phyloP scores from a whole-genome alignment of 192 early-diverging fungal species.

The Backusella westeae region DNA sequence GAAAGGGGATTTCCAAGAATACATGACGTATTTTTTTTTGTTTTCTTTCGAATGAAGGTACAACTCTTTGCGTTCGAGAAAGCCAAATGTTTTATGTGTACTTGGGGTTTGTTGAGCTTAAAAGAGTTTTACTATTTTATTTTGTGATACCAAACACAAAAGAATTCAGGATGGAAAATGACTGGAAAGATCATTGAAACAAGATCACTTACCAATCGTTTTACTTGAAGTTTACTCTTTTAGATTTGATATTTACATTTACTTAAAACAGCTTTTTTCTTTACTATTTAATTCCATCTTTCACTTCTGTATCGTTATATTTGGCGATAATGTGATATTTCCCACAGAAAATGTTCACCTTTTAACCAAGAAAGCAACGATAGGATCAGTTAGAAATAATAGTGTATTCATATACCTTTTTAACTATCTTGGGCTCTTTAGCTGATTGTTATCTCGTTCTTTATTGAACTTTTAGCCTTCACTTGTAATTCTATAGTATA shows the following conservation, averaged over 20 bases:
- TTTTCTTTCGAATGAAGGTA: too few species aligned
- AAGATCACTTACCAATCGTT: background rate
- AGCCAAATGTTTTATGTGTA: background rate
- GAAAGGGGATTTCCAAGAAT: background rate
- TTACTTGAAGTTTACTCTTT: background rate
- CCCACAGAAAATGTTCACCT: background rate
- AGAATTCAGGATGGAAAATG: background rate
- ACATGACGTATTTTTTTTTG: too few species aligned
- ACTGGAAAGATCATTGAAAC: background rate
- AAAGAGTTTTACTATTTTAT: background rate
- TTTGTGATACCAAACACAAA: background rate
- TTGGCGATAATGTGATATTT: background rate
- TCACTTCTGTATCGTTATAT: background rate
- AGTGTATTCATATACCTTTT: too few species aligned
- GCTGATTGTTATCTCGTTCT: background rate
- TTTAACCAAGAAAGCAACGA: background rate
- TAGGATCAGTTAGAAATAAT: background rate
- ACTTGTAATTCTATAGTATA: background rate
- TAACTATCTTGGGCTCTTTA: background rate
- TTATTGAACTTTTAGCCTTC: background rate
- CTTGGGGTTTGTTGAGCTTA: background rate
- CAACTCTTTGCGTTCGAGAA: background rate
- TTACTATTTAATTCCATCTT: background rate
- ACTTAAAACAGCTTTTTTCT: background rate
- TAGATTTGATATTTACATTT: background rate